Evolutionary conservation across 768 basidiomycete species (phyloP).

Genomic region (Scleroderma bovista): DNA sequence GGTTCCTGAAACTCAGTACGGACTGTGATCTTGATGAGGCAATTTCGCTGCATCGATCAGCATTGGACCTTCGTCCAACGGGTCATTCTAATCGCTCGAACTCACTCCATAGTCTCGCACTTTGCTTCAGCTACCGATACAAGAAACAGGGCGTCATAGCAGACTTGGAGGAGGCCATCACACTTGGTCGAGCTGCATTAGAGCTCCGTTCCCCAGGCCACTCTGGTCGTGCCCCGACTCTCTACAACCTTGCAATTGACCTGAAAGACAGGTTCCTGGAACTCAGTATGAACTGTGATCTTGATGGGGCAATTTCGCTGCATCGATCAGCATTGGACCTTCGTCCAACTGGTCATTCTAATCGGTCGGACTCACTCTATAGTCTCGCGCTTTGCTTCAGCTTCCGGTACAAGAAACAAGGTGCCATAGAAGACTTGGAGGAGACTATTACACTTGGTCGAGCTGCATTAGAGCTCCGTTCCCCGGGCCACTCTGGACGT

Average conservation of each 20-base stretch:
- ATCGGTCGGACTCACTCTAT: background rate
- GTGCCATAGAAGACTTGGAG: background rate
- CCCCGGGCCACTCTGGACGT: background rate
- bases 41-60: background rate
- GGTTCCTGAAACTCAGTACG: background rate
- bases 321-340: slow-evolving; percentile 8
- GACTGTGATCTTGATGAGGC: background rate
- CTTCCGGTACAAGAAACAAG: background rate
- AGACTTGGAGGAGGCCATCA: too few relatives aligned
- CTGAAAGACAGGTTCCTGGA: slow-evolving; percentile 11
- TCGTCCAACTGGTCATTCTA: slow-evolving; percentile 6
- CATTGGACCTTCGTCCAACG: background rate
- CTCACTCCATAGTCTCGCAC: background rate
- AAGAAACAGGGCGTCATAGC: too few relatives aligned
- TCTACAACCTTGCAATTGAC: slow-evolving; percentile 11
- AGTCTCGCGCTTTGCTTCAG: slow-evolving; percentile 6
- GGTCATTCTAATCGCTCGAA: background rate
- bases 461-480: background rate
- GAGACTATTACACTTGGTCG: background rate
- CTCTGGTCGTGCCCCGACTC: background rate
- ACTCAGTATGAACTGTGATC: slow-evolving; percentile 2
- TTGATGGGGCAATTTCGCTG: slow-evolving; percentile 10
- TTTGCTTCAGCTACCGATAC: background rate
- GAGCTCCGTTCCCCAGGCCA: slow-evolving; percentile 5
- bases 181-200: slow-evolving; percentile 1